phyloP scores from a whole-genome alignment of 768 basidiomycete species.

The Suillus discolor region DNA sequence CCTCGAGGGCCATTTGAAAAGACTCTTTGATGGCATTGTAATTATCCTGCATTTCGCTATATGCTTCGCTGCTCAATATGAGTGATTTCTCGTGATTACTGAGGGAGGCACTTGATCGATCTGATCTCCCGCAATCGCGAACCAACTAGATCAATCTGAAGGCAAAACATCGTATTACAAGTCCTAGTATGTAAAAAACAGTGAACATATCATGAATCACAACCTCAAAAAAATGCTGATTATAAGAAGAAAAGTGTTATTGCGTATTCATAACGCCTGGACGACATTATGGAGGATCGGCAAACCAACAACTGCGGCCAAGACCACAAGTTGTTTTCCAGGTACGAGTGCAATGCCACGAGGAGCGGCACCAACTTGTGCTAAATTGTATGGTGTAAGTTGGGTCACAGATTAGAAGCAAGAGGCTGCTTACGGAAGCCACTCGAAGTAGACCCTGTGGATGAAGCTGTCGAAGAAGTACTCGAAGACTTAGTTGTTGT shows the following conservation, averaged over 20 bases:
- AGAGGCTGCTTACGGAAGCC: conserved; percentile 5
- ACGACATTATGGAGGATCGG: conserved; percentile 4
- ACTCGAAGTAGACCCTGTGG: conserved; percentile 1
- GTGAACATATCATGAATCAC: not conserved
- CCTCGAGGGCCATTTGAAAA: conserved; percentile 26
- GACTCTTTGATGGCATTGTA: conserved; percentile 23
- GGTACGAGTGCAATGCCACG: conserved; percentile 10
- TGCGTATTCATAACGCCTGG: not conserved
- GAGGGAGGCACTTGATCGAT: conserved; percentile 1
- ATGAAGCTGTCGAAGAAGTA: conserved; percentile 3
- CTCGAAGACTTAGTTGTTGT: not conserved
- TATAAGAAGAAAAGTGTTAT: not conserved
- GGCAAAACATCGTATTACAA: too few species aligned
- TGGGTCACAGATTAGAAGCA: not conserved
- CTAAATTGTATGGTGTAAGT: not conserved
- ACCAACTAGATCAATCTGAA: not conserved
- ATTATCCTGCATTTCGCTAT: not conserved
- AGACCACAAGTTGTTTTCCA: not conserved
- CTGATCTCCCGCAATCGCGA: conserved; percentile 11
- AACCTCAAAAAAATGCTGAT: not conserved
- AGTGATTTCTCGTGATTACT: conserved; percentile 13
- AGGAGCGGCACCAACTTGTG: conserved; percentile 10
- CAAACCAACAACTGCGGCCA: conserved; percentile 15
- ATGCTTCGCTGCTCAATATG: not conserved
- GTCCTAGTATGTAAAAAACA: not conserved